A percentile compares a stretch with the other conserved stretches of the same genome.
Conservation (phyloP, 2,329 filamentous ascomycete species). For the Orbilia brochopaga region DNA sequence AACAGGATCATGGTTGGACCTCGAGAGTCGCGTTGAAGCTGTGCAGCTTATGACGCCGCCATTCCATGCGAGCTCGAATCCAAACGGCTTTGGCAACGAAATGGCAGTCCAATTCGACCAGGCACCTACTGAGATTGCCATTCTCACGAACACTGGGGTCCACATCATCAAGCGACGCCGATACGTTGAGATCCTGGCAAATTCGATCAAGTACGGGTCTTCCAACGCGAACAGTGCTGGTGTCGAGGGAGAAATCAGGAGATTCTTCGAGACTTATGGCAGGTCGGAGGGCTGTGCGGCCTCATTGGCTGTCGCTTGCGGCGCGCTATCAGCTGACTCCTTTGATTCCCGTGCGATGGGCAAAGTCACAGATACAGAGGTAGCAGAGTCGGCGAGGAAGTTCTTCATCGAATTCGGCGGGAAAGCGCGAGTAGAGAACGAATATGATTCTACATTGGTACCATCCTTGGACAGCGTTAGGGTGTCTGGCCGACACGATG, state of each 20-base stretch:
- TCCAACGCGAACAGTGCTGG: constrained; percentile 70
- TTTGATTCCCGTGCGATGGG: constrained; percentile 68
- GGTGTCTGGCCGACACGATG: constrained; percentile 87
- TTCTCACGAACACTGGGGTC: constrained; percentile 88
- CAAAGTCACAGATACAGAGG: constrained; percentile 80
- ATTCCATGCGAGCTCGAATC: constrained; percentile 71
- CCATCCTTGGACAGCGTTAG: constrained; percentile 72
- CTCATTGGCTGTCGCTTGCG: constrained; percentile 90
- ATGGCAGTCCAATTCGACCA: constrained; percentile 94
- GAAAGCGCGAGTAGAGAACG: constrained; percentile 76
- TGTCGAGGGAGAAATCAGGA: constrained; percentile 78
- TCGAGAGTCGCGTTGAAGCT: constrained; percentile 76
- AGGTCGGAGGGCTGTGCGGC: constrained; percentile 87
- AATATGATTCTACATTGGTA: constrained; percentile 58
- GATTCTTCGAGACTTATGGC: constrained; percentile 84
- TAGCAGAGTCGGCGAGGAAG: constrained; percentile 81
- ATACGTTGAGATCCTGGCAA: constrained; percentile 89
- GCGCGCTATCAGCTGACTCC: constrained; percentile 63
- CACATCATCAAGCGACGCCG: constrained; percentile 82
- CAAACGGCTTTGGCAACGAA: constrained; percentile 89
- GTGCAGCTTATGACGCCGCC: constrained; percentile 77
- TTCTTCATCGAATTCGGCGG: constrained; percentile 93
- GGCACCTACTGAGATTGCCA: constrained; percentile 79
- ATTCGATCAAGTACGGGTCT: constrained; percentile 73
- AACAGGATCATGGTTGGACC: constrained; percentile 76